Conservation (phyloP, 2,329 filamentous ascomycete species). For the Penicillium sp. region DNA sequence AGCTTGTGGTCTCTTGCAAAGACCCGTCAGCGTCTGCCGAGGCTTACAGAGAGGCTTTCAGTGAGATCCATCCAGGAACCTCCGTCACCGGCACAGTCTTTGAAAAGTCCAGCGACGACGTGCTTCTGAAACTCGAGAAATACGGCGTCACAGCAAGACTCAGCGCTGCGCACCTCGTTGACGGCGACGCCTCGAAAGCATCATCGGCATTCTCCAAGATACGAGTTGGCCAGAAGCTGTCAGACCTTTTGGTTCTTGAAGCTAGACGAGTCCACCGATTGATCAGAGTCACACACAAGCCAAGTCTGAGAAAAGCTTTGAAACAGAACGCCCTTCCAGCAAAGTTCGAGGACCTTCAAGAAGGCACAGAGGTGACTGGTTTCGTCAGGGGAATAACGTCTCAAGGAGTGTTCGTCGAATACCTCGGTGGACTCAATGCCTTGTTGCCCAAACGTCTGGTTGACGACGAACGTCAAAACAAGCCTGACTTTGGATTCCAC, state of each 20-base stretch:
- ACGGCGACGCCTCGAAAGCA: slow-evolving; percentile 77
- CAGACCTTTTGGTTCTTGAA: slow-evolving; percentile 78
- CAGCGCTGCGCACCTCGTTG: slow-evolving; percentile 73
- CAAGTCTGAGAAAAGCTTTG: slow-evolving; percentile 71
- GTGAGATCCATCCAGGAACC: slow-evolving; percentile 67
- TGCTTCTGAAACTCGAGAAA: slow-evolving; percentile 71
- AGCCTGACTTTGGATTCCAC: slow-evolving; percentile 73
- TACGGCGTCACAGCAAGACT: slow-evolving; percentile 74
- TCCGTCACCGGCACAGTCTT: slow-evolving; percentile 73
- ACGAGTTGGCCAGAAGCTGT: slow-evolving; percentile 75
- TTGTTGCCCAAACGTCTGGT: slow-evolving; percentile 77
- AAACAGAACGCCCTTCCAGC: slow-evolving; percentile 69
- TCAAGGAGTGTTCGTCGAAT: slow-evolving; percentile 83
- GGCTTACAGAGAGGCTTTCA: slow-evolving; percentile 68
- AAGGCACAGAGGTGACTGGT: slow-evolving; percentile 66
- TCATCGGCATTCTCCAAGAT: slow-evolving; percentile 74
- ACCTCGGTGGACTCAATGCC: slow-evolving; percentile 71
- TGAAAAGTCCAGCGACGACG: slow-evolving; percentile 73
- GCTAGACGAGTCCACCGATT: slow-evolving; percentile 75
- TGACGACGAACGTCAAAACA: slow-evolving; percentile 61
- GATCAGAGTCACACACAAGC: slow-evolving; percentile 76
- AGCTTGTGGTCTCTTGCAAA: slow-evolving; percentile 88
- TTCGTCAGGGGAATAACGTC: slow-evolving; percentile 82
- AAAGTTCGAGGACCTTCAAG: slow-evolving; percentile 66
- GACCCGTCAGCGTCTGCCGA: slow-evolving; percentile 76